A percentile compares a stretch with the other conserved stretches of the same genome.
Evolutionary conservation across 176 grass and related monocot genomes (phyloP).

Genomic region (Carex myosuroides): DNA sequence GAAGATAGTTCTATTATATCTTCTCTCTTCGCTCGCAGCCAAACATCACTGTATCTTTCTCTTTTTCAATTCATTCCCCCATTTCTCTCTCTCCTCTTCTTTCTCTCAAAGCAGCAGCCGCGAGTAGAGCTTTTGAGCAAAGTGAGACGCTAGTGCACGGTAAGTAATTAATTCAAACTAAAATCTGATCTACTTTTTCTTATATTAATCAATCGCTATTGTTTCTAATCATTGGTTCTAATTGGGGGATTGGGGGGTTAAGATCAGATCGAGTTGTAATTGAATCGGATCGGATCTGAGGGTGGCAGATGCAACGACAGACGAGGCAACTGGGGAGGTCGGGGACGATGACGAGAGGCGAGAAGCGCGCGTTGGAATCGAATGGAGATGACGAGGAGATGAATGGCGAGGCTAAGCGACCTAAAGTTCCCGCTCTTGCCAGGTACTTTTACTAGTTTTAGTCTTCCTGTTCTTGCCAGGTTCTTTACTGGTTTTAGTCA

Average conservation of each 20-base stretch:
- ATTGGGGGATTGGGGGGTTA: background rate
- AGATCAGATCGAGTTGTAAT: constrained; percentile 17
- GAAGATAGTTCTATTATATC: background rate
- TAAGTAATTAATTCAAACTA: constrained; percentile 5
- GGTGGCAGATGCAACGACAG: constrained; percentile 23
- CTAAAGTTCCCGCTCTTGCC: constrained; percentile 36
- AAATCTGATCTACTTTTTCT: constrained; percentile 8
- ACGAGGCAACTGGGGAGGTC: constrained; percentile 29
- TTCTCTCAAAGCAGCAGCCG: background rate
- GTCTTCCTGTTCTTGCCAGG: constrained; percentile 21
- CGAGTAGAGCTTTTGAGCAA: background rate
- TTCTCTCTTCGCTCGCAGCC: constrained; percentile 1
- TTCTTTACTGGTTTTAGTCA: background rate
- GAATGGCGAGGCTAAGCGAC: constrained; percentile 27
- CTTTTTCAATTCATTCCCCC: constrained; percentile 24
- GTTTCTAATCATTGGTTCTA: background rate
- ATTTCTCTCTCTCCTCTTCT: background rate
- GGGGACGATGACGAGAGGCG: constrained; percentile 25
- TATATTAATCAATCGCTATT: background rate
- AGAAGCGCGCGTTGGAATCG: constrained; percentile 31
- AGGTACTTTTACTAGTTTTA: constrained; percentile 22
- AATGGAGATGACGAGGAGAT: background rate
- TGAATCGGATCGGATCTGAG: background rate
- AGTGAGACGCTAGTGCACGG: constrained; percentile 6
- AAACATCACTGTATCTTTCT: background rate